phyloP scores from a whole-genome alignment of 2,329 filamentous ascomycete species.

The Aspergillus oerlinghausenensis region DNA sequence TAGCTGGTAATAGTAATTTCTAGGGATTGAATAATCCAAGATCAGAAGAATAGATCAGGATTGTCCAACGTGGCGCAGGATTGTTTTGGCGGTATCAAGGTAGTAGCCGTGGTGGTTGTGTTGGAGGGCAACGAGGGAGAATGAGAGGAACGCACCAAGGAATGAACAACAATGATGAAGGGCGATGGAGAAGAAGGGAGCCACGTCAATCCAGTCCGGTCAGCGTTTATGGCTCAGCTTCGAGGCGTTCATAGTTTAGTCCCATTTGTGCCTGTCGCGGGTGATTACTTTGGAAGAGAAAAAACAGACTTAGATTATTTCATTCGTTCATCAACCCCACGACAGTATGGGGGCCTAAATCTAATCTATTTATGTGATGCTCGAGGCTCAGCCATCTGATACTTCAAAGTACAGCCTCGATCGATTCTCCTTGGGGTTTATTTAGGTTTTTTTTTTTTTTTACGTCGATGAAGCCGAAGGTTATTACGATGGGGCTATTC shows the following conservation, averaged over 20 bases:
- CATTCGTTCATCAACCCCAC: neutral
- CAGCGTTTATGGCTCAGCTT: neutral
- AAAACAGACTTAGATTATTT: neutral
- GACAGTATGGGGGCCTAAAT: neutral
- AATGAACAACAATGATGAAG: neutral
- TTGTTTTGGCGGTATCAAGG: neutral
- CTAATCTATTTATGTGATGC: neutral
- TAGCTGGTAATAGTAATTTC: neutral
- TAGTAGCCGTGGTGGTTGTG: neutral
- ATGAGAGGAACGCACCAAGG: constrained; percentile 1
- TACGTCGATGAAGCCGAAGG: neutral
- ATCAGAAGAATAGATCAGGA: neutral
- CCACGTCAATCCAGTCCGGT: neutral
- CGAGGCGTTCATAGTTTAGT: neutral
- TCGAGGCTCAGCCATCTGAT: neutral
- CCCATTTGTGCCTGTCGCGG: neutral
- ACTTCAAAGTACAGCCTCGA: neutral
- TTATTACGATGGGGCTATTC: neutral
- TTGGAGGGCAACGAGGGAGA: constrained; percentile 14
- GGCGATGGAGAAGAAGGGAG: neutral
- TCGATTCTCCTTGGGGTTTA: neutral
- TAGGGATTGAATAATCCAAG: neutral
- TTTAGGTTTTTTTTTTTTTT: neutral
- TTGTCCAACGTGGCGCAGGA: constrained; percentile 7
- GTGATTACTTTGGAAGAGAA: neutral